Evolutionary conservation across 495 filamentous ascomycete species (phyloP).

Genomic region (Daldinia grandis): DNA sequence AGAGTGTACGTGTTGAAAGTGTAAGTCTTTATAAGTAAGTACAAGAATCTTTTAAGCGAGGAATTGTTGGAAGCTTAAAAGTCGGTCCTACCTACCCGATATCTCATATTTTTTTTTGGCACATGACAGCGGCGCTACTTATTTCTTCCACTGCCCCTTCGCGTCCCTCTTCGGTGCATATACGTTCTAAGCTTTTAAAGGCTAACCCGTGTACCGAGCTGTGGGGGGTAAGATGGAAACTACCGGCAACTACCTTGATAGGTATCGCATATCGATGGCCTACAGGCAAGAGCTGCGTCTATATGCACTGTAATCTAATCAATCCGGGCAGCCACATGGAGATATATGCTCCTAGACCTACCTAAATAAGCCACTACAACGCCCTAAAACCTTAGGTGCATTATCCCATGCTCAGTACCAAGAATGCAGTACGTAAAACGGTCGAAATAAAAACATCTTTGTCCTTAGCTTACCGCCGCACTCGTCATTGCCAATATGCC

Average conservation of each 20-base stretch:
- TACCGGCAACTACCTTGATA: constrained; percentile 27
- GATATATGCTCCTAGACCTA: constrained; percentile 21
- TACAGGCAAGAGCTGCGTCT: neutral
- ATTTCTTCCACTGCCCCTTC: neutral
- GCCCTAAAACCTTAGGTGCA: neutral
- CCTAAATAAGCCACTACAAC: constrained; percentile 14
- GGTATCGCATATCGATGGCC: constrained; percentile 1
- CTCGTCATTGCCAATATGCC: neutral
- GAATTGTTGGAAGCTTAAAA: constrained; percentile 1
- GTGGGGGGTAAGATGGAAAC: constrained; percentile 33
- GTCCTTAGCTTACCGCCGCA: neutral
- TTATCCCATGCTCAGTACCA: neutral
- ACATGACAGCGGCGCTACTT: constrained; percentile 33
- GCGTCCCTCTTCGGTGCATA: neutral
- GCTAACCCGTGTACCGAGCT: constrained; percentile 20
- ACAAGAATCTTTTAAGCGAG: neutral
- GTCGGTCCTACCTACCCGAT: neutral
- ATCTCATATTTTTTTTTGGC: constrained; percentile 22
- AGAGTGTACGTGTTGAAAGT: neutral
- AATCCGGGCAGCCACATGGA: constrained; percentile 28
- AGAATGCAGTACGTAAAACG: neutral
- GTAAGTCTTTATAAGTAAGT: neutral
- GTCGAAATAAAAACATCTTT: neutral
- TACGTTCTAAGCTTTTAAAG: constrained; percentile 18
- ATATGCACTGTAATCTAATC: constrained; percentile 20